A percentile compares a stretch with the other conserved stretches of the same genome.
Conservation (phyloP, 768 basidiomycete genomes). For the Roridomyces roridus region DNA sequence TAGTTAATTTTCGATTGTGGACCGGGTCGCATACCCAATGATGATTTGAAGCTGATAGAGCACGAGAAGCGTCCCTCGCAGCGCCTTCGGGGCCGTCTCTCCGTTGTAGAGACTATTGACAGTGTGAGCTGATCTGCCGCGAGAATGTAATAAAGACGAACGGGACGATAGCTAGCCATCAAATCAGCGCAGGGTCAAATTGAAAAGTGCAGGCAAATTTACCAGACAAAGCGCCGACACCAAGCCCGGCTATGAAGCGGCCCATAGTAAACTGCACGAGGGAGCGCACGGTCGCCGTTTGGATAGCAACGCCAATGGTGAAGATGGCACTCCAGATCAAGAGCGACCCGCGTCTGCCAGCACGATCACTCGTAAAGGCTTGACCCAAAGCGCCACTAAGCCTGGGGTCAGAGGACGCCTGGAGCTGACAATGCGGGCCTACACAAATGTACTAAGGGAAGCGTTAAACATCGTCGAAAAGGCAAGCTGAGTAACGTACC, state of each 20-base stretch:
- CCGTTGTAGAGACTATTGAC: conserved; percentile 71
- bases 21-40: conserved; percentile 52
- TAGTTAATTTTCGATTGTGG: background rate
- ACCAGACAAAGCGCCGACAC: conserved; percentile 79
- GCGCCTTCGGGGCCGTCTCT: conserved; percentile 76
- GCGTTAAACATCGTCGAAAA: background rate
- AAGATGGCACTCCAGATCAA: conserved; percentile 79
- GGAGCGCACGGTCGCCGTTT: conserved; percentile 67
- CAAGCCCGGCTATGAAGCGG: conserved; percentile 78
- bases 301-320: conserved; percentile 70
- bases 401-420: conserved; percentile 6
- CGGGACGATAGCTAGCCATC: conserved; percentile 54
- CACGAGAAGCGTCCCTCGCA: conserved; percentile 74
- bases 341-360: conserved; percentile 76
- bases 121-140: conserved; percentile 30
- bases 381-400: conserved; percentile 67
- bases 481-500: conserved; percentile 44
- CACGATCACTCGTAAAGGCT: conserved; percentile 76
- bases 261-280: conserved; percentile 73
- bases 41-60: conserved; percentile 84
- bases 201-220: too few relatives aligned
- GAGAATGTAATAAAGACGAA: conserved; percentile 30
- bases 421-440: conserved; percentile 24
- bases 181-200: too few relatives aligned
- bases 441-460: conserved; percentile 56